These are phyloP conservation scores for Inga oerstediana DNA, from an alignment of 306 rosid genomes.

Conservation along the genomic window DNA sequence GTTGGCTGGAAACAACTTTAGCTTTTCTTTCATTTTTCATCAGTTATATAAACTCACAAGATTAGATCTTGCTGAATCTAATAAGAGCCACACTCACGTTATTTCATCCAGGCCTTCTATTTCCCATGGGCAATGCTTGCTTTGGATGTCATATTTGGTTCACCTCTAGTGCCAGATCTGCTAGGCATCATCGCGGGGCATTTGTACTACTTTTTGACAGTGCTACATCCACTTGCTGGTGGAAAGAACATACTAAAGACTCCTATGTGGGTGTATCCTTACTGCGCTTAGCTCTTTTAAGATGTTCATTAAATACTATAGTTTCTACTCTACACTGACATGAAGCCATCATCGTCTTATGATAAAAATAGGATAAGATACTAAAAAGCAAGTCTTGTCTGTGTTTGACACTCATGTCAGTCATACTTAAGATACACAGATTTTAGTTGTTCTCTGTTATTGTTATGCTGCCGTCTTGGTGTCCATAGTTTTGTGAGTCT, in stretches of 20 bases:
- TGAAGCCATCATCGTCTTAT: neutral
- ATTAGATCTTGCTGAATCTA: conserved; percentile 16
- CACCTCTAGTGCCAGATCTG: conserved; percentile 64
- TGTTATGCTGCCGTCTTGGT: too few relatives aligned
- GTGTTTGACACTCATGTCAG: neutral
- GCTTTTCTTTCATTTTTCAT: conserved; percentile 8
- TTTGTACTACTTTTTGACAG: conserved; percentile 91
- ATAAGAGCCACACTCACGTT: conserved; percentile 18
- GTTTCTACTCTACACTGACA: neutral
- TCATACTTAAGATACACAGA: neutral
- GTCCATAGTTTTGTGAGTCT: neutral
- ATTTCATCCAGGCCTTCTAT: conserved; percentile 83
- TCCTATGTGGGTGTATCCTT: conserved; percentile 98
- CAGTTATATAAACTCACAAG: conserved; percentile 21
- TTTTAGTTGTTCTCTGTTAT: too few relatives aligned
- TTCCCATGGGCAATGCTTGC: conserved; percentile 98
- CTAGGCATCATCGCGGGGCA: conserved; percentile 96
- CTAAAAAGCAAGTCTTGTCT: neutral
- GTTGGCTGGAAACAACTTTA: neutral
- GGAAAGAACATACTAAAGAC: conserved; percentile 78
- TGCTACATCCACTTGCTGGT: conserved; percentile 90
- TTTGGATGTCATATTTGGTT: conserved; percentile 90
- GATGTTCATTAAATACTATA: conserved; percentile 16
- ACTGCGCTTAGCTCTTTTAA: conserved; percentile 17
- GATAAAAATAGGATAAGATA: neutral